A percentile compares a stretch with the other conserved stretches of the same genome.
phyloP scores from a whole-genome alignment of 2,329 filamentous ascomycete genomes.

The Hirsutella rhossiliensis region DNA sequence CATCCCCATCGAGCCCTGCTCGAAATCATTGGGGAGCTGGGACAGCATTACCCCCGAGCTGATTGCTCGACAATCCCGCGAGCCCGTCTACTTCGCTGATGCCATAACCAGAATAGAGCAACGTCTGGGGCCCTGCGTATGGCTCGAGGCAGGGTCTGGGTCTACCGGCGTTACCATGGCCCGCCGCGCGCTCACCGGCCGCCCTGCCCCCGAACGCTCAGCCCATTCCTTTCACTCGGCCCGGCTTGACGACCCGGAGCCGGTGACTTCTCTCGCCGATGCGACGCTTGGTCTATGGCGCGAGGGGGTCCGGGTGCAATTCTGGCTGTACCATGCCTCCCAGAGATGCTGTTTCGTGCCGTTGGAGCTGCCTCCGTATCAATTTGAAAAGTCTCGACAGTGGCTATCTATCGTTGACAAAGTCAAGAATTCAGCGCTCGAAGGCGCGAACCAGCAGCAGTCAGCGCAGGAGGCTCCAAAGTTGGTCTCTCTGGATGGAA shows the following conservation, averaged over 20 bases:
- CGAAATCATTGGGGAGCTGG: slow-evolving; percentile 5
- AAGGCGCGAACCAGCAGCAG: background rate
- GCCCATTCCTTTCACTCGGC: background rate
- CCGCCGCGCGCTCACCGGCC: slow-evolving; percentile 11
- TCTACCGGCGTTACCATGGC: slow-evolving; percentile 21
- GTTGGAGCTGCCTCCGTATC: slow-evolving; percentile 14
- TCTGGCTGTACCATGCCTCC: slow-evolving; percentile 12
- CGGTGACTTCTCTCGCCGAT: background rate
- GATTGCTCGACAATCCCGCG: slow-evolving; percentile 16
- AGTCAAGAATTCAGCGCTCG: background rate
- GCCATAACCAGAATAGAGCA: slow-evolving; percentile 14
- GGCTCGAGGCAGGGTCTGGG: slow-evolving; percentile 20
- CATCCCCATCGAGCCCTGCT: slow-evolving; percentile 5
- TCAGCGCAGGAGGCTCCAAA: background rate
- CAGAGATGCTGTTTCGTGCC: slow-evolving; percentile 4
- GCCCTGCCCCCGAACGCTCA: too few species aligned
- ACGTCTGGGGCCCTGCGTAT: slow-evolving; percentile 11
- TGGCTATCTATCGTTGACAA: slow-evolving; percentile 9
- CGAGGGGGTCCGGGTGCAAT: slow-evolving; percentile 5
- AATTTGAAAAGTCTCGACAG: slow-evolving; percentile 14
- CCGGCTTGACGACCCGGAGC: background rate
- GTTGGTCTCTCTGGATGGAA: background rate
- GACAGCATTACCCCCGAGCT: slow-evolving; percentile 3
- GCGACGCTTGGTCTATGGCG: slow-evolving; percentile 9
- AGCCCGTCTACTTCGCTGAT: slow-evolving; percentile 20